phyloP scores from a whole-genome alignment of 2,329 filamentous ascomycete genomes.

The Fusarium ambrosium region DNA sequence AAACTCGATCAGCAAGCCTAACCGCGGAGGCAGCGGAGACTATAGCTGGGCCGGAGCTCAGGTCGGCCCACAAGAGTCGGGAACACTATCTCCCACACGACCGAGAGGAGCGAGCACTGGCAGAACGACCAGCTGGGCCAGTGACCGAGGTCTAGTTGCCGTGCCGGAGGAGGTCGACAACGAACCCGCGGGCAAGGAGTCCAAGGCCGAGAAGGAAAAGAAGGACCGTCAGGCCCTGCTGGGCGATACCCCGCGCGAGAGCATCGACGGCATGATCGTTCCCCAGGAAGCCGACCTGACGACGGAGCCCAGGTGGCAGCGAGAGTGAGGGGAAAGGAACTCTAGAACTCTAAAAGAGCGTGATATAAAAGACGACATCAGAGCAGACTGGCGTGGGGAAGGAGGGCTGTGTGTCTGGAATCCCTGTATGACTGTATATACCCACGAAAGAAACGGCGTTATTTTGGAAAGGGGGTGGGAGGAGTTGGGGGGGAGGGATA shows the following conservation, averaged over 20 bases:
- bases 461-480: constrained; percentile 13
- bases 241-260: constrained; percentile 41
- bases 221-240: constrained; percentile 50
- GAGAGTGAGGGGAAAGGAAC: constrained; percentile 7
- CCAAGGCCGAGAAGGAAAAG: constrained; percentile 30
- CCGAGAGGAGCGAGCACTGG: constrained; percentile 46
- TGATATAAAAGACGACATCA: constrained; percentile 1
- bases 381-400: constrained; percentile 17
- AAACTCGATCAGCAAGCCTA: constrained; percentile 40
- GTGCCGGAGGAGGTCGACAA: constrained; percentile 57
- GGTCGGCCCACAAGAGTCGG: constrained; percentile 28
- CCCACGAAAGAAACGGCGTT: constrained; percentile 44
- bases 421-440: constrained; percentile 45
- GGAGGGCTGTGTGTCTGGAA: constrained; percentile 17
- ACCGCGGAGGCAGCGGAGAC: constrained; percentile 50
- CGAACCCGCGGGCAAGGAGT: constrained; percentile 26
- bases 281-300: constrained; percentile 46
- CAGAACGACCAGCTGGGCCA: constrained; percentile 53
- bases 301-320: constrained; percentile 47
- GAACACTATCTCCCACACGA: constrained; percentile 32
- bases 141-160: constrained; percentile 54
- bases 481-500: background rate
- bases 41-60: constrained; percentile 47
- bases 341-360: background rate
- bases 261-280: constrained; percentile 35